Conservation (phyloP, 2,329 filamentous ascomycete genomes). For the Orbilia oligospora region DNA sequence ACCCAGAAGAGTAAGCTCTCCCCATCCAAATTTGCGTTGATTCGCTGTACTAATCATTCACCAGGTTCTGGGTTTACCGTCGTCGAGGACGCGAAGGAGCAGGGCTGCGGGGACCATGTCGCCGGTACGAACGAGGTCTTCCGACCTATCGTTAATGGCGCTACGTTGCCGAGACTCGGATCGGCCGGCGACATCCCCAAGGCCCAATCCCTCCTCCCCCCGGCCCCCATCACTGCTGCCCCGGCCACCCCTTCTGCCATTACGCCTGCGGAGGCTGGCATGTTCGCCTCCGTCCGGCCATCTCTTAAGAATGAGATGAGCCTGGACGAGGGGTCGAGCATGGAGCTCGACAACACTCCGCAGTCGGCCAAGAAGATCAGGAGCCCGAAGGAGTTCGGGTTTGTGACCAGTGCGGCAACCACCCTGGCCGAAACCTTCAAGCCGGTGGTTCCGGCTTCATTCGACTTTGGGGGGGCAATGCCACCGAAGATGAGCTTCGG, state of each 20-base stretch:
- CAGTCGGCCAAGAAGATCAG: conserved; percentile 52
- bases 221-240: conserved; percentile 40
- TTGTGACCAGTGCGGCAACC: conserved; percentile 39
- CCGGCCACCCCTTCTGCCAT: conserved; percentile 49
- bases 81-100: conserved; percentile 40
- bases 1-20: conserved; percentile 38
- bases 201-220: conserved; percentile 38
- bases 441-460: conserved; percentile 40
- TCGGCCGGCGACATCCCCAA: conserved; percentile 47
- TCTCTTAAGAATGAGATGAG: conserved; percentile 50
- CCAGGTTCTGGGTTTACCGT: conserved; percentile 50
- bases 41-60: conserved; percentile 9
- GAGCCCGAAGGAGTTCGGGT: conserved; percentile 46
- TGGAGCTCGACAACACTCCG: conserved; percentile 59
- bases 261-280: conserved; percentile 57
- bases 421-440: conserved; percentile 52
- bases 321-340: conserved; percentile 57
- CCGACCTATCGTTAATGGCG: conserved; percentile 56
- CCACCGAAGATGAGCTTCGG: conserved; percentile 47
- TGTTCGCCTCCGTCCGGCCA: conserved; percentile 55
- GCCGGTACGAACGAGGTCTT: conserved; percentile 45
- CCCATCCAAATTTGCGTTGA: not conserved
- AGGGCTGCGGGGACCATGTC: conserved; percentile 17
- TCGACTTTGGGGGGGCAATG: conserved; percentile 55
- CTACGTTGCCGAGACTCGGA: conserved; percentile 45